Conservation (phyloP, 345 rosid species). For the Eucalyptus erythrocorys region DNA sequence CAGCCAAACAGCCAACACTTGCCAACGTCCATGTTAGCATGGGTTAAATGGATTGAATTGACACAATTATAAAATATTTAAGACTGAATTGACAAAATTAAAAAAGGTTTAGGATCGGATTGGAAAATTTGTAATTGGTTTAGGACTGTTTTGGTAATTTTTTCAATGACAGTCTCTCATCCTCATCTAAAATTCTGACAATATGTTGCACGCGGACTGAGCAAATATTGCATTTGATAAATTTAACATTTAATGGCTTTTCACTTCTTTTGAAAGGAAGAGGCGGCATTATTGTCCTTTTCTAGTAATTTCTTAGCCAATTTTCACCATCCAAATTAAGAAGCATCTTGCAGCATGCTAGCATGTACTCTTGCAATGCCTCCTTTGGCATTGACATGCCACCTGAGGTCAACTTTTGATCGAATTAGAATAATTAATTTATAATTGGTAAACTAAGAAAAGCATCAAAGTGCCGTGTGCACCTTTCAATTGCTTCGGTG, state of each 20-base stretch:
- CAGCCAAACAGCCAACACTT: fast-evolving
- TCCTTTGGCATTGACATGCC: not conserved
- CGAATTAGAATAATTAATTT: not conserved
- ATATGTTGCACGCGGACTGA: not conserved
- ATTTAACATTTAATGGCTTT: not conserved
- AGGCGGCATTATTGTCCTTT: not conserved
- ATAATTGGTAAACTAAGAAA: not conserved
- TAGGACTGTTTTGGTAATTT: too few relatives aligned
- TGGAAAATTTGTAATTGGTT: too few relatives aligned
- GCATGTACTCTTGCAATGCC: not conserved
- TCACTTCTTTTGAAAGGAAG: not conserved
- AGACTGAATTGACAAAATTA: too few relatives aligned
- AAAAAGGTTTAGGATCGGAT: too few relatives aligned
- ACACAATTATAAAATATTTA: too few relatives aligned
- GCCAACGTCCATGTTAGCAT: too few relatives aligned
- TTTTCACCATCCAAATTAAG: not conserved
- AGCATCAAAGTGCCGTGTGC: not conserved
- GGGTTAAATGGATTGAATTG: too few relatives aligned
- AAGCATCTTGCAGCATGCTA: not conserved
- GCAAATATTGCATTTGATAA: not conserved
- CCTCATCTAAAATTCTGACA: not conserved
- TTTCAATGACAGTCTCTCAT: not conserved
- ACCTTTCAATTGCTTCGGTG: not conserved
- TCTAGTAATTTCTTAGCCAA: not conserved
- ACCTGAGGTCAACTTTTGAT: not conserved